A percentile compares a stretch with the other conserved stretches of the same genome.
phyloP scores from a whole-genome alignment of 768 basidiomycete genomes.

The Tephrocybe sp. region DNA sequence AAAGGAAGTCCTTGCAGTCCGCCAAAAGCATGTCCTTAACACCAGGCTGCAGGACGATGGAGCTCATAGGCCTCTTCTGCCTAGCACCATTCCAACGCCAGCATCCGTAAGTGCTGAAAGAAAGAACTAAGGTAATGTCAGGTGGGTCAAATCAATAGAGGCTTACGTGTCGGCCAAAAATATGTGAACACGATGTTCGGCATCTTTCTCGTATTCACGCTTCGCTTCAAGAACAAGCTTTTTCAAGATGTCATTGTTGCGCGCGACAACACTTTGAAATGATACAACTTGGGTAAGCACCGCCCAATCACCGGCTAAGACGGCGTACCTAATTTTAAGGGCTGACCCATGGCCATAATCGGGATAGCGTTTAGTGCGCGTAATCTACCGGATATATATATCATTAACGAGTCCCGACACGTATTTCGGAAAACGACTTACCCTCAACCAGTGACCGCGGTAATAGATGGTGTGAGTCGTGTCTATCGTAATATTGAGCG shows the following conservation, averaged over 20 bases:
- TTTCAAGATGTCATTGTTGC: conserved; percentile 87
- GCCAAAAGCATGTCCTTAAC: conserved; percentile 89
- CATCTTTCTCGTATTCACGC: conserved; percentile 88
- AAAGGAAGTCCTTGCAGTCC: conserved; percentile 84
- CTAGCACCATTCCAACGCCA: conserved; percentile 91
- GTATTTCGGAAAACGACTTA: conserved; percentile 32
- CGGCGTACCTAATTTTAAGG: conserved; percentile 74
- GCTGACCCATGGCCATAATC: conserved; percentile 74
- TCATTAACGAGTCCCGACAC: conserved; percentile 13
- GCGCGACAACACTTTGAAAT: conserved; percentile 71
- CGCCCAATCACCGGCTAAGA: conserved; percentile 16
- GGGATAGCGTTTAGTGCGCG: conserved; percentile 72
- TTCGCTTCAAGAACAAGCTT: conserved; percentile 85
- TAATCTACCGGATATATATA: conserved; percentile 54
- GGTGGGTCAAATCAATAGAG: neutral
- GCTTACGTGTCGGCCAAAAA: conserved; percentile 88
- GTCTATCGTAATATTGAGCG: conserved; percentile 41
- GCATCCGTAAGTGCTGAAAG: conserved; percentile 60
- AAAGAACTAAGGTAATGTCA: neutral
- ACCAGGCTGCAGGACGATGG: conserved; percentile 87
- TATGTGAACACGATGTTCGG: conserved; percentile 87
- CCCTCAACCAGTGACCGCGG: conserved; percentile 85
- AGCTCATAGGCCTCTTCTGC: conserved; percentile 88
- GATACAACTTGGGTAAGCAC: conserved; percentile 9
- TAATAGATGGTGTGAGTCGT: conserved; percentile 90